Evolutionary conservation across 495 filamentous ascomycete genomes (phyloP), one percentile per base, ranked within the genome.

Genomic region (Hypoxylon cercidicola): DNA sequence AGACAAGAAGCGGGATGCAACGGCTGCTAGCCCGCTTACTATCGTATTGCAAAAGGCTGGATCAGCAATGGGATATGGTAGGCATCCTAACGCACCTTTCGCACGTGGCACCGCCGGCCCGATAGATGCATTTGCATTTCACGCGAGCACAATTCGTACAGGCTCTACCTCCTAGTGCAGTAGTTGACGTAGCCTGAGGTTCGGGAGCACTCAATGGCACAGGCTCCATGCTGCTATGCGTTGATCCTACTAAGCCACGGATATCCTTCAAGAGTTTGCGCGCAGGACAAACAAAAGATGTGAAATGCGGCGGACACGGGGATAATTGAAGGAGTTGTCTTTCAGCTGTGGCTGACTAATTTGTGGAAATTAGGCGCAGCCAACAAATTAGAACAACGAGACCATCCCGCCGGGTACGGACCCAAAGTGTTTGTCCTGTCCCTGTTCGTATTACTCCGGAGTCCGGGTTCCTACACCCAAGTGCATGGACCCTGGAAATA

Each of bases 41-140:
- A 32, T 21, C 18, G 1, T n/a, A 10, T 37, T 21, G 8, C 15
- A 1, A 34, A 19, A 20, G 25, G 15, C 35, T 51, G 28, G 25
- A 11, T 34, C 45, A 59, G 37, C 21, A 50, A 18, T 12, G 48
- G 21, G 51, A 55, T 43, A 41, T 13, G 0, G 30, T 2, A 34
- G 23, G 28, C 7, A 45, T 32, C 30, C 19, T n/a, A 39, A 46
- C 57, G 25, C 25, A 80, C 79, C 79, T 82, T 63, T 85, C 80
- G 54, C 83, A 85, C 45, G 69, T 72, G 40, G 62, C 52, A 6
- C 75, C 78, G 11, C 51, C 68, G 6, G 55, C 34, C 16, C 76
- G 71, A 55, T 78, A 70, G 35, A 84, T 77, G 62, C 83, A 85
- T 62, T 81, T 82, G 65, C 81, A 83, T 58, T 86, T 86, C 15